Evolutionary conservation across 2,329 filamentous ascomycete species (phyloP), one percentile per base, ranked within the genome.

Genomic region (Apiospora hydei): DNA sequence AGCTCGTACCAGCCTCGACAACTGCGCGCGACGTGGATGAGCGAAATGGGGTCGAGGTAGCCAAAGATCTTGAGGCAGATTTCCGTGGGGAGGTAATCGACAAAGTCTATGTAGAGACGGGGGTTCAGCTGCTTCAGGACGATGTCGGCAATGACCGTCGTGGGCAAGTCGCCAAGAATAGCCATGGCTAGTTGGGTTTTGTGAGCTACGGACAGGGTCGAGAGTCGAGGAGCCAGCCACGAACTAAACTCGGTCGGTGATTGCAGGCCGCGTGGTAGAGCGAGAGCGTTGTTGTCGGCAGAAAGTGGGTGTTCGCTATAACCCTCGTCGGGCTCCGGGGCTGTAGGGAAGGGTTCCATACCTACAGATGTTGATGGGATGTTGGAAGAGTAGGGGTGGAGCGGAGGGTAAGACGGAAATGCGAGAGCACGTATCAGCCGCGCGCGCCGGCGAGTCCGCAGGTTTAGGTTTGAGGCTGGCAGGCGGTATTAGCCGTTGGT

Each of bases 21-120:
- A 21, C 94, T 91, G 64, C 90, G 88, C 0, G 94, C 94, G 2
- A 95, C 93, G 69, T 89, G 90, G 71, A 98, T 87, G 51, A 99
- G 86, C 0, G 95, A 96, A 41, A 90, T 81, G 0, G 95, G 93
- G 71, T 95, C 93, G 69, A 99, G 91, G 79, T 95, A 96, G 21
- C 93, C 92, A 61, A 99, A 91, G 64, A 98, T 92, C 78, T 97
- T 93, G 64, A 96, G 91, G 73, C 94, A 97, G 77, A 99, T 93
- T 81, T 99, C 96, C 38, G 94, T 91, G 0, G 96, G 96, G 0
- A 99, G 89, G 77, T 94, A 91, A 75, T 90, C 86, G 57, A 98
- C 91, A 71, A 98, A 98, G 83, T 99, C 94, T 83, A 98, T 96
- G 82, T 98, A 95, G 3, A 98, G 91, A 70, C 95, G 88, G 4